Conservation (phyloP, 768 basidiomycete genomes). For the Rhodosporidiobolus sp. region DNA sequence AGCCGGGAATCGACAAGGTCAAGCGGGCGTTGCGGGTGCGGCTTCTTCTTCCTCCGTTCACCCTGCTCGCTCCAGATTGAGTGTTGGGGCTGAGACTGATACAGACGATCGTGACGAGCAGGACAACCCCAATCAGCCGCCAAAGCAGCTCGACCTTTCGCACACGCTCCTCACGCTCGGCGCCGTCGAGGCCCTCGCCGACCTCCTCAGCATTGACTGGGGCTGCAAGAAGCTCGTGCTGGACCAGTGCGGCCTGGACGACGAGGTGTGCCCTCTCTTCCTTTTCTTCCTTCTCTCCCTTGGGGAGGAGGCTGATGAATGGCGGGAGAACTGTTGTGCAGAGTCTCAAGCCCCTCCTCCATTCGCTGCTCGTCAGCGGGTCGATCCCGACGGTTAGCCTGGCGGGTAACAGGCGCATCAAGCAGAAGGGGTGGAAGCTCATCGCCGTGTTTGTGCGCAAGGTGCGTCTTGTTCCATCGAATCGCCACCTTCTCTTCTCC, state of each 20-base stretch:
- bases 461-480: conserved; percentile 51
- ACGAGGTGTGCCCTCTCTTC: conserved; percentile 58
- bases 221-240: conserved; percentile 80
- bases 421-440: conserved; percentile 69
- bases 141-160: conserved; percentile 74
- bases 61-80: conserved; percentile 14
- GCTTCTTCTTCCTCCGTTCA: conserved; percentile 13
- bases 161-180: conserved; percentile 68
- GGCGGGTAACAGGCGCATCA: conserved; percentile 79
- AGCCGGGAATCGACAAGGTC: conserved; percentile 45
- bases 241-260: conserved; percentile 82
- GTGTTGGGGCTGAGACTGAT: conserved; percentile 7
- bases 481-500: too few species aligned
- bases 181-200: conserved; percentile 75
- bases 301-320: not conserved
- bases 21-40: conserved; percentile 29
- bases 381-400: conserved; percentile 78
- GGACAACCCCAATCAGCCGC: conserved; percentile 52
- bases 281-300: conserved; percentile 6
- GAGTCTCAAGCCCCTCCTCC: conserved; percentile 83
- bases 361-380: conserved; percentile 78
- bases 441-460: conserved; percentile 75
- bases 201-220: conserved; percentile 90
- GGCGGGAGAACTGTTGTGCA: conserved; percentile 43
- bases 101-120: conserved; percentile 47